A percentile compares a stretch with the other conserved stretches of the same genome.
Conservation (phyloP, 768 basidiomycete species). For the Sporobolomyces pararoseus region DNA sequence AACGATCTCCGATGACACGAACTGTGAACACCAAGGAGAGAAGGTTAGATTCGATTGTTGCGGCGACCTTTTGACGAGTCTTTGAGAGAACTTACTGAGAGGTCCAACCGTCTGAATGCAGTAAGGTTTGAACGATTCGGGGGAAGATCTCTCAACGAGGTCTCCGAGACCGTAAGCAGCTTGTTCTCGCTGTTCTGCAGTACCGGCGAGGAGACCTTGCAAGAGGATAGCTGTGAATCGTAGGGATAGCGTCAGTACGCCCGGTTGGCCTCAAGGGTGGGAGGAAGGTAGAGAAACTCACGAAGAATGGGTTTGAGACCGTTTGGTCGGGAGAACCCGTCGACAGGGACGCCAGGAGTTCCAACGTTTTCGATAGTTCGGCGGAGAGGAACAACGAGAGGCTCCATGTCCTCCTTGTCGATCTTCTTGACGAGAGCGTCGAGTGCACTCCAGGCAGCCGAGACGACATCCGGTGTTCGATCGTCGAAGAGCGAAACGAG, state of each 20-base stretch:
- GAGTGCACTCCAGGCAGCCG: constrained; percentile 74
- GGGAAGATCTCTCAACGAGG: constrained; percentile 81
- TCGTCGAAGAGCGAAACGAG: constrained; percentile 81
- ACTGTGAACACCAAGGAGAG: constrained; percentile 18
- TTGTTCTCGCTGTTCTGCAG: constrained; percentile 78
- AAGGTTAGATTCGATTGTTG: too few species aligned
- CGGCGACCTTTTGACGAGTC: too few species aligned
- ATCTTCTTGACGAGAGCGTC: constrained; percentile 84
- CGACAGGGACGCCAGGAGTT: constrained; percentile 68
- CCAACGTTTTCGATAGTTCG: constrained; percentile 82
- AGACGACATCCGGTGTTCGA: constrained; percentile 56
- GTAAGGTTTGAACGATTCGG: constrained; percentile 82
- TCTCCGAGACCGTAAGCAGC: constrained; percentile 96
- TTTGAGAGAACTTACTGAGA: constrained; percentile 74
- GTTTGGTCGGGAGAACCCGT: constrained; percentile 75
- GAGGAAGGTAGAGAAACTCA: constrained; percentile 62
- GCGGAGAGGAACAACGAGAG: constrained; percentile 80
- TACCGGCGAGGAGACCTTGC: constrained; percentile 81
- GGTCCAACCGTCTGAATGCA: constrained; percentile 94
- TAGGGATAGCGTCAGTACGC: background rate
- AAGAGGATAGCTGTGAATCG: constrained; percentile 44
- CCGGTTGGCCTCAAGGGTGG: constrained; percentile 49
- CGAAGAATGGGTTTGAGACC: constrained; percentile 75
- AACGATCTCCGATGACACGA: constrained; percentile 50
- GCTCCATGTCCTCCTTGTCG: constrained; percentile 88